These are phyloP conservation scores for Elaeagnus macrophylla DNA, from an alignment of 306 rosid genomes.

Conservation along the genomic window DNA sequence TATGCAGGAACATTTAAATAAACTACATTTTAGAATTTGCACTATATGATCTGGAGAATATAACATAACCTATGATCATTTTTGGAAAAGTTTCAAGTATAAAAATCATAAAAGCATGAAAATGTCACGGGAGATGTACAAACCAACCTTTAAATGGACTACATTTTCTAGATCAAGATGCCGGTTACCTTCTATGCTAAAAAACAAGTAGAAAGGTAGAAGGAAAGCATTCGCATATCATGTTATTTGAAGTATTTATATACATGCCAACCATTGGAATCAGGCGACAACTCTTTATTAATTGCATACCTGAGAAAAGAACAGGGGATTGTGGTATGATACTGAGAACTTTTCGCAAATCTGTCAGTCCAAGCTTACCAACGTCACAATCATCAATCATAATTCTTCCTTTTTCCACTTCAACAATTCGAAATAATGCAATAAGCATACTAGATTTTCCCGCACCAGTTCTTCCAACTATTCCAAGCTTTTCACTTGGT, in stretches of 20 bases:
- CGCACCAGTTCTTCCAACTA: constrained; percentile 96
- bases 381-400: constrained; percentile 60
- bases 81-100: background rate
- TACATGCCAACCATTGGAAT: background rate
- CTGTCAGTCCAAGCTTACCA: constrained; percentile 57
- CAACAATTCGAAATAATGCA: constrained; percentile 77
- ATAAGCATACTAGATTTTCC: constrained; percentile 95
- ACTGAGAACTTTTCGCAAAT: constrained; percentile 64
- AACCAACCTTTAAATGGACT: too few relatives aligned
- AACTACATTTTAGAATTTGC: too few relatives aligned
- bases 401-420: constrained; percentile 62
- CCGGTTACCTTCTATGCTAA: too few relatives aligned
- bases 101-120: too few relatives aligned
- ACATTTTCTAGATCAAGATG: too few relatives aligned
- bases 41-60: too few relatives aligned
- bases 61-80: too few relatives aligned
- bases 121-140: too few relatives aligned
- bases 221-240: too few relatives aligned
- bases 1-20: too few relatives aligned
- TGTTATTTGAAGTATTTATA: too few relatives aligned
- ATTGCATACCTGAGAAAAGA: constrained; percentile 67
- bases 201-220: too few relatives aligned
- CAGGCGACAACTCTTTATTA: background rate
- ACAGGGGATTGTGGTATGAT: constrained; percentile 90
- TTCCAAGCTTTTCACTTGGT: constrained; percentile 74